Percentiles rank a stretch among this genome's conserved stretches.
Conservation (phyloP, 805 yeast species). For the Candida chilensis region DNA sequence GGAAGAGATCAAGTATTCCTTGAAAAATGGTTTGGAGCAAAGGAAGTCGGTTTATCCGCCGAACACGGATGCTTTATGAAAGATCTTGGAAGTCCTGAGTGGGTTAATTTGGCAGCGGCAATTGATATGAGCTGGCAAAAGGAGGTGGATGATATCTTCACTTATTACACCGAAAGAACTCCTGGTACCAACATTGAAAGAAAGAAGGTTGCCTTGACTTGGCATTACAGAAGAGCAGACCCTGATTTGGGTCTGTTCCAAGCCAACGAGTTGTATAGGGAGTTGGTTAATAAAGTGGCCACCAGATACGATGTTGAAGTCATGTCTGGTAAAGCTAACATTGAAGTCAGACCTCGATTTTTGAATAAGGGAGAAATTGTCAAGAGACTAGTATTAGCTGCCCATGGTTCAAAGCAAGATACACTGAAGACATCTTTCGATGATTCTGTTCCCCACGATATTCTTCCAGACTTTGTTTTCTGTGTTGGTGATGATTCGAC, state of each 20-base stretch:
- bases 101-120: constrained; percentile 80
- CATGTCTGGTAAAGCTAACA: constrained; percentile 94
- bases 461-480: constrained; percentile 73
- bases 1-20: constrained; percentile 92
- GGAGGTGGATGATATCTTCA: constrained; percentile 69
- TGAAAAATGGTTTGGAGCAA: constrained; percentile 78
- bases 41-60: constrained; percentile 75
- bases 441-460: constrained; percentile 22
- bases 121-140: constrained; percentile 93
- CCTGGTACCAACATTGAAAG: constrained; percentile 84
- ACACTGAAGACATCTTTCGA: no score
- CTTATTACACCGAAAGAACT: constrained; percentile 72
- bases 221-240: constrained; percentile 96
- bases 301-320: constrained; percentile 77
- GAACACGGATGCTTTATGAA: constrained; percentile 97
- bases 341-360: constrained; percentile 93
- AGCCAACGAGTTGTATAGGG: constrained; percentile 63
- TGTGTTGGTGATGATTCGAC: constrained; percentile 96
- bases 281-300: constrained; percentile 51
- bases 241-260: constrained; percentile 89
- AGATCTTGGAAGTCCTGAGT: constrained; percentile 40
- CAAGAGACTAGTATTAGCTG: constrained; percentile 58
- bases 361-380: constrained; percentile 97
- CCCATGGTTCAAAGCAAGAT: constrained; percentile 48
- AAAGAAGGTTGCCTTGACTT: constrained; percentile 89